Evolutionary conservation across 371 early-diverging fungal species (phyloP).

Genomic region (Mycotypha africana): DNA sequence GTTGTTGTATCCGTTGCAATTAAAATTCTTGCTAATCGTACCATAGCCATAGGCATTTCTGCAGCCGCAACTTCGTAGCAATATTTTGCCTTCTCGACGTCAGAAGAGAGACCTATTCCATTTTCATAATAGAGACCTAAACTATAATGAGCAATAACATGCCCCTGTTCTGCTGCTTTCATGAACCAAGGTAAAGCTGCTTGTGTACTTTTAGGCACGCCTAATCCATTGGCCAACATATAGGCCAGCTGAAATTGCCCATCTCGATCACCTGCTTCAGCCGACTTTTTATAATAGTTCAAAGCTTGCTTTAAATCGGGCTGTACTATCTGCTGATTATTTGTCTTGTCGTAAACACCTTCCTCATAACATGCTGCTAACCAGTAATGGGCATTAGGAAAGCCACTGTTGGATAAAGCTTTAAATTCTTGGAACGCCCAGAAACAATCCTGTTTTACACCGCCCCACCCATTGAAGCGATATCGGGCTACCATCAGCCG

Average conservation of each 20-base stretch:
- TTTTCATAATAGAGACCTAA: constrained; percentile 42
- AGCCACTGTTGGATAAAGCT: constrained; percentile 16
- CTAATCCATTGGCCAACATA: constrained; percentile 30
- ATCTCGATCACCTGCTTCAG: constrained; percentile 19
- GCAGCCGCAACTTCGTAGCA: constrained; percentile 33
- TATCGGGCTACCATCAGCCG: constrained; percentile 35
- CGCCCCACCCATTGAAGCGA: constrained; percentile 27
- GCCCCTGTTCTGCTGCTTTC: constrained; percentile 42
- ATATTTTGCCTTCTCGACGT: constrained; percentile 25
- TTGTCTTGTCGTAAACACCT: constrained; percentile 5
- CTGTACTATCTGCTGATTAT: background rate
- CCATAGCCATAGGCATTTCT: constrained; percentile 30
- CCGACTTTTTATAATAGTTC: constrained; percentile 22
- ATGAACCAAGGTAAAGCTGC: constrained; percentile 46
- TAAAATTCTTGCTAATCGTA: constrained; percentile 20
- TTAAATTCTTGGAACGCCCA: constrained; percentile 28
- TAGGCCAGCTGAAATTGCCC: constrained; percentile 30
- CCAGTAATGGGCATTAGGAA: constrained; percentile 27
- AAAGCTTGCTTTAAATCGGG: constrained; percentile 16
- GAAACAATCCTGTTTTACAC: constrained; percentile 6
- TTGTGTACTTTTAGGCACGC: constrained; percentile 13
- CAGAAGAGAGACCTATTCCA: constrained; percentile 25
- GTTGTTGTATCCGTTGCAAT: constrained; percentile 1
- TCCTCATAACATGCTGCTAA: constrained; percentile 33
- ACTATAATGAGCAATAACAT: constrained; percentile 32